A percentile compares a stretch with the other conserved stretches of the same genome.
These are phyloP conservation scores for Peniophora sp. DNA, from an alignment of 1,284 basidiomycete genomes.

Conservation along the genomic window DNA sequence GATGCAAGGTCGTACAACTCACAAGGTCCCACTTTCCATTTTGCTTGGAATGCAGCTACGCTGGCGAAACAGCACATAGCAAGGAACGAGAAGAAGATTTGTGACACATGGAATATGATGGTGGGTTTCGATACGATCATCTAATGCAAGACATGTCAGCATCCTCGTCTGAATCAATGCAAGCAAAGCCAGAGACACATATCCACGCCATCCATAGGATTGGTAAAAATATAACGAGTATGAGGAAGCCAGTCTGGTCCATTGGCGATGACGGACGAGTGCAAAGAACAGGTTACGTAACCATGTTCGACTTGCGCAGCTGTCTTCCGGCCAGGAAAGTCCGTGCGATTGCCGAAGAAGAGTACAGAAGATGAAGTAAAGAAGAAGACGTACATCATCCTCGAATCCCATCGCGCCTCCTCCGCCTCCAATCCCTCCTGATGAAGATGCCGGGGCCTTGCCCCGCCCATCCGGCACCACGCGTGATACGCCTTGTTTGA, in stretches of 20 bases:
- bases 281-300: constrained; percentile 47
- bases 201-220: constrained; percentile 55
- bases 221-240: constrained; percentile 56
- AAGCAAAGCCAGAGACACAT: constrained; percentile 37
- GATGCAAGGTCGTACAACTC: constrained; percentile 26
- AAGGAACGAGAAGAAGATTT: constrained; percentile 86
- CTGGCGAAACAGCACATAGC: constrained; percentile 84
- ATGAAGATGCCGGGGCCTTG: constrained; percentile 24
- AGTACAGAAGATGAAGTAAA: constrained; percentile 5
- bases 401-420: constrained; percentile 52
- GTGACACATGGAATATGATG: constrained; percentile 63
- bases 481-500: constrained; percentile 11
- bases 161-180: constrained; percentile 5
- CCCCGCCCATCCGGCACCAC: constrained; percentile 8
- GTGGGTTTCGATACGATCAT: constrained; percentile 80
- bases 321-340: constrained; percentile 4
- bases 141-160: constrained; percentile 31
- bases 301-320: constrained; percentile 12
- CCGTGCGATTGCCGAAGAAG: constrained; percentile 1
- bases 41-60: constrained; percentile 80
- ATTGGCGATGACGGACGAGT: constrained; percentile 27
- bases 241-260: constrained; percentile 39
- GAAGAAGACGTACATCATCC: constrained; percentile 52
- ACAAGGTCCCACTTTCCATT: constrained; percentile 80
- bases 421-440: constrained; percentile 47